Evolutionary conservation across 176 grass and related monocot species (phyloP), one percentile per base, ranked within the genome.

Genomic region (Rhipidocladum racemiflorum): DNA sequence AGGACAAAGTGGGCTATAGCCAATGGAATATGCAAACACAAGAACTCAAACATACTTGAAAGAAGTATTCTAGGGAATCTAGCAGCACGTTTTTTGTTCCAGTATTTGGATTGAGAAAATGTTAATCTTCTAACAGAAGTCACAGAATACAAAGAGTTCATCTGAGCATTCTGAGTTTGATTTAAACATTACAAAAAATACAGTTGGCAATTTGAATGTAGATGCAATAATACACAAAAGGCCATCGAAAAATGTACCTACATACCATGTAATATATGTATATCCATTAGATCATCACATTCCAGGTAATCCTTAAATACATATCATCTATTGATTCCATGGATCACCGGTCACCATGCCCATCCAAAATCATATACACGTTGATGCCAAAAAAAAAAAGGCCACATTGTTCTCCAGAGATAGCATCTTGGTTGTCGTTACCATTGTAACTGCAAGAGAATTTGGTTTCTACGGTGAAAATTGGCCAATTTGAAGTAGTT

Each of bases 401-500:
- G 36, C 14, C 20, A 81, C 43, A 48, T 28, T 57, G 9, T 38
- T 39, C 11, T 34, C 32, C 32, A 30, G 51, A 16, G 10, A 70
- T 39, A 17, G 78, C 44, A 7, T 69, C 50, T 54, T 67, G 30
- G 45, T 68, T 81, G 51, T 68, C 14, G 1, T 10, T 75, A 1
- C 28, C 61, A 56, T 76, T 20, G 39, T 56, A 57, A 54, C 50
- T 50, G 62, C 43, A 59, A 49, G 7, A 51, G 3, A n/a, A 76
- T 12, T 61, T 42, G 51, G 57, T 70, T 82, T 76, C 32, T 77
- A 69, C 71, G 54, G 55, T 72, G 34, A 83, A 56, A 6, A 29
- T 29, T 29, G 28, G 25, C 59, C 25, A 83, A 65, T 62, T 63
- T 63, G 5, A 1, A 3, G 2, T 73, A 65, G 59, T 80, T 65